phyloP scores from a whole-genome alignment of 257 asterid species.

The Jasminum sambac region DNA sequence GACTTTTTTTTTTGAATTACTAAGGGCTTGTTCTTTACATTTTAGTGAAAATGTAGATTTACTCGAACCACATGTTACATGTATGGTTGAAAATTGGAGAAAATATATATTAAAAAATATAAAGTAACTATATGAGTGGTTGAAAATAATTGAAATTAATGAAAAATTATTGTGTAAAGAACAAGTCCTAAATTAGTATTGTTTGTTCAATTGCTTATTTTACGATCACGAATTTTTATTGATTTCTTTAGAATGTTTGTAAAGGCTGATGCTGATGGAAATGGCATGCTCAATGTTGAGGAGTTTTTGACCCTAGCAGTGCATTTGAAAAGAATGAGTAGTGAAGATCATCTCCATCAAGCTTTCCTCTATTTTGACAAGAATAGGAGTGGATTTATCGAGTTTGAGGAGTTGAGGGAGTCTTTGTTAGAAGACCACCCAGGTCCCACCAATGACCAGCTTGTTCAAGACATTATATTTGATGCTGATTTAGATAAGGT shows the following conservation, averaged over 20 bases:
- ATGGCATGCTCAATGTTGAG: conserved; percentile 63
- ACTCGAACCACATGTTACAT: too few relatives aligned
- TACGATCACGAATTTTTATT: not conserved
- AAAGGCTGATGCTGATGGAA: conserved; percentile 73
- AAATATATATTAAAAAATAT: too few relatives aligned
- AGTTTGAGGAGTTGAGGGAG: conserved; percentile 70
- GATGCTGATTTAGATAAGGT: conserved; percentile 92
- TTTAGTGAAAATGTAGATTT: too few relatives aligned
- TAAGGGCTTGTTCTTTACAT: too few relatives aligned
- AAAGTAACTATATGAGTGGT: too few relatives aligned
- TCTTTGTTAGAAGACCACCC: conserved; percentile 53
- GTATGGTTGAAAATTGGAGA: too few relatives aligned
- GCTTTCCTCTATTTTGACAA: conserved; percentile 71
- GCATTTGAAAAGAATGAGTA: conserved; percentile 59
- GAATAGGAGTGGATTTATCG: conserved; percentile 67
- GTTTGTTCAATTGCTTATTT: not conserved
- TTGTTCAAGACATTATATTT: conserved; percentile 60
- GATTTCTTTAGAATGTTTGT: not conserved
- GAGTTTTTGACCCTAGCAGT: conserved; percentile 79
- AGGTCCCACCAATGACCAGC: conserved; percentile 52
- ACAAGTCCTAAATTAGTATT: too few relatives aligned
- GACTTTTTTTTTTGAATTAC: too few relatives aligned
- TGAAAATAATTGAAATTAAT: too few relatives aligned
- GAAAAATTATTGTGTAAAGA: too few relatives aligned
- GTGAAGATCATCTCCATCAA: conserved; percentile 55